These are phyloP conservation scores for Lepidium didymum DNA, from an alignment of 345 rosid species.

Conservation along the genomic window DNA sequence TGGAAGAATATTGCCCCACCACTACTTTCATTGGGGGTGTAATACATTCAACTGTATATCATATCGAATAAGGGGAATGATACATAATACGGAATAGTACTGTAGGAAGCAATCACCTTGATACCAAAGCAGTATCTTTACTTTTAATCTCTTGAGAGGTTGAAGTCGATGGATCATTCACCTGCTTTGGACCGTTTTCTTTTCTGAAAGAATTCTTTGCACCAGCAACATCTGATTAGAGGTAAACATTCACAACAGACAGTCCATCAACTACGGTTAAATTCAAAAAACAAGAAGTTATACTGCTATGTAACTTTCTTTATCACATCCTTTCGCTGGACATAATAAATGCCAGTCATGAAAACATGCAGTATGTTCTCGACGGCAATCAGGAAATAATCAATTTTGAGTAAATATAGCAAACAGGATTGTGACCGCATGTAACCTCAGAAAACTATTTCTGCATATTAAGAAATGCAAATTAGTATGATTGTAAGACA, in stretches of 20 bases:
- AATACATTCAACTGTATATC: constrained; percentile 2
- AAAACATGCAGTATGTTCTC: background rate
- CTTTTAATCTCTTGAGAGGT: constrained; percentile 35
- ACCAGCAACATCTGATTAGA: constrained; percentile 57
- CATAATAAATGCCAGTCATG: background rate
- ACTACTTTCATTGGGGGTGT: background rate
- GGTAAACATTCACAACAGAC: constrained; percentile 22
- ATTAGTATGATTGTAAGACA: background rate
- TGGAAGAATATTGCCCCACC: background rate
- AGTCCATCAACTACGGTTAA: constrained; percentile 8
- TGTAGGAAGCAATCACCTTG: constrained; percentile 38
- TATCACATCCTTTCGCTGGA: background rate
- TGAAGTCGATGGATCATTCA: constrained; percentile 36
- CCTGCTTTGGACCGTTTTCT: constrained; percentile 50
- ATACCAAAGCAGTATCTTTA: constrained; percentile 37
- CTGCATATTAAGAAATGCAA: background rate
- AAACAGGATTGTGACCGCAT: background rate
- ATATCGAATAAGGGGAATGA: background rate
- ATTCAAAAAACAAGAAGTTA: background rate
- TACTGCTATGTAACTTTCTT: background rate
- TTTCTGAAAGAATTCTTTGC: constrained; percentile 51
- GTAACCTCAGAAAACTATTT: constrained; percentile 2
- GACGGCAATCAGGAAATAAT: background rate
- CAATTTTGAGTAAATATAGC: background rate
- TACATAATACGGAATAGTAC: background rate